Base-by-base conservation (phyloP, 2,329 filamentous ascomycete species). In the Raffaelea arxii region DNA sequence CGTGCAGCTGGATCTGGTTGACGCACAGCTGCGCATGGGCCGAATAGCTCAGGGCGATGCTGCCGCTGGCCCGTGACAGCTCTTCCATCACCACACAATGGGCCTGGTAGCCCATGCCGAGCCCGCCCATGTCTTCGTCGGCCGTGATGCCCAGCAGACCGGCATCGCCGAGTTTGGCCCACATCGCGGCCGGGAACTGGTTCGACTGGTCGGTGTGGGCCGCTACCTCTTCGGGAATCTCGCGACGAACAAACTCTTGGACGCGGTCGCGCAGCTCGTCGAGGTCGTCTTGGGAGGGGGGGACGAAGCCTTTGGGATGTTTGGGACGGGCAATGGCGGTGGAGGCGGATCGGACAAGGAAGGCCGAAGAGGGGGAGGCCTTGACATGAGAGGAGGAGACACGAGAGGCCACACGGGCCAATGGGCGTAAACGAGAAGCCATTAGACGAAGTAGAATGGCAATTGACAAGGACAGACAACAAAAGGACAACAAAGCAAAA, bases 61-160 rank as follows among this genome's bases (percentile, higher is more conserved):
- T 86, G 14, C 70, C 90, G 44, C 84, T 91, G 3, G 91, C 91
- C 49, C 91, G 77, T 47, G 85, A 92, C 37, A 98, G 73, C 71
- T 97, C 92, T 67, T 98, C 92, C 80, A 97, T 85, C 40, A 96
- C 88, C 6, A 95, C 72, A 61, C 88, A 94, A 67, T 98, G 92
- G 39, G 92, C 91, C 69, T 97, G 91, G 65, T 97, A 98, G 11
- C 92, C 92, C 80, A 97, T 84, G 1, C 75, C 86, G 40, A 97
- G 66, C 2, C 91, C 92, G 32, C 92, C 92, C 44, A 92, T 88
- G 47, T 88, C 84, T 66, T 95, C 89, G 58, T 95, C 87, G 18
- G 88, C 92, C 9, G 92, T 97, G 58, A 96, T 86, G 49, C 92
- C 92, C 24, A 97, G 75, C 56, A 97, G 84, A 6, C 86, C 92